Conservation (phyloP, 192 early-diverging fungal genomes). For the Kickxella alabastrina region DNA sequence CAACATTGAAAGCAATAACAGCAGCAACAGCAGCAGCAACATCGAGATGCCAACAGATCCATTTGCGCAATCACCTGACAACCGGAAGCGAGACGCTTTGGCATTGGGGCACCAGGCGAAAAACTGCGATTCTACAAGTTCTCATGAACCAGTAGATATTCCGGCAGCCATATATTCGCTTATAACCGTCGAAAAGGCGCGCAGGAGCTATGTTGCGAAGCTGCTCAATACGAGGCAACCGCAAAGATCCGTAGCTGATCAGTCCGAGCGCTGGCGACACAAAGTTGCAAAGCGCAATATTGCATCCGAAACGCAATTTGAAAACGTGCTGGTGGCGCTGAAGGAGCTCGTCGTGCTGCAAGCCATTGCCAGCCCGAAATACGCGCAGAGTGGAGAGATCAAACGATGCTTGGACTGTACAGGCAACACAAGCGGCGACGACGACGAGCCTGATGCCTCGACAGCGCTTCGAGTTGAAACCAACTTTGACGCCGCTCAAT, state of each 20-base stretch:
- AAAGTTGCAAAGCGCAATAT: slow-evolving; percentile 42
- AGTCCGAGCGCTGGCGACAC: slow-evolving; percentile 49
- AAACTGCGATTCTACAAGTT: background rate
- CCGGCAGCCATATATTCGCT: slow-evolving; percentile 19
- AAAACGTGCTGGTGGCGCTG: slow-evolving; percentile 41
- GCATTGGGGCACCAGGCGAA: background rate
- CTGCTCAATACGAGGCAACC: slow-evolving; percentile 18
- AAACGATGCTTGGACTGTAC: background rate
- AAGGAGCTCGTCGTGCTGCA: slow-evolving; percentile 44
- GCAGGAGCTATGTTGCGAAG: slow-evolving; percentile 17
- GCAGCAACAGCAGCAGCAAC: no score
- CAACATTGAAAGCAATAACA: no score
- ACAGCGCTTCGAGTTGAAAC: background rate
- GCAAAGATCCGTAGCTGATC: slow-evolving; percentile 22
- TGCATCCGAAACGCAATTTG: slow-evolving; percentile 40
- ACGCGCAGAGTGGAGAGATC: slow-evolving; percentile 19
- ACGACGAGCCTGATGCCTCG: background rate
- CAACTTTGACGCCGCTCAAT: slow-evolving; percentile 15
- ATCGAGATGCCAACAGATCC: no score
- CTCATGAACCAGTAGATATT: background rate
- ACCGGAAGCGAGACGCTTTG: background rate
- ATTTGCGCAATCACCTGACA: no score
- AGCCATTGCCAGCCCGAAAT: slow-evolving; percentile 5
- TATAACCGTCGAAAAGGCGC: slow-evolving; percentile 30
- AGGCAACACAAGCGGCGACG: background rate